Base-by-base conservation (phyloP, 306 rosid species). In the Echinosophora koreensis region DNA sequence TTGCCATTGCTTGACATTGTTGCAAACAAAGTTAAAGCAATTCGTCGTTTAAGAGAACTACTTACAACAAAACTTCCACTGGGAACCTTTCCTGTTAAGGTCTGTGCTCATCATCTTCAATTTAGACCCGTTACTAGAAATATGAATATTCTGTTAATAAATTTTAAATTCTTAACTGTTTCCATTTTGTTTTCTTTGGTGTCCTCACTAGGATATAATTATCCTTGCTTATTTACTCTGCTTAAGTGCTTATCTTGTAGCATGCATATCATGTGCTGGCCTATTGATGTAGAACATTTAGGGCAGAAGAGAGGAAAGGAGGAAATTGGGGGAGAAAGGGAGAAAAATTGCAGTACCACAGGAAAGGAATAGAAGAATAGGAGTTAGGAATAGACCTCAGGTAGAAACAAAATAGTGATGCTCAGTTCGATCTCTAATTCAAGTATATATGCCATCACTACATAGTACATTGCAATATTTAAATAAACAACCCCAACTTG, bases 31-130 rank as follows among this genome's bases (percentile, higher is more conserved):
- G 99, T 96, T 51, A 96, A 96, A 91, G 99, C 99, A 66, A 90
- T 92, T 58, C 99, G 98, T 2, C 96, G 99, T 6, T 87, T 96
- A 81, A 96, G 99, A 86, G 99, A 96, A 73, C 91, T 96, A 59
- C 98, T 96, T 42, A 96, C 98, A 41, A 96, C 99, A 8, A 96
- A 96, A 82, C 98, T 96, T 85, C 99, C 99, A 72, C 35, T 73
- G 86, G 99, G 98, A 84, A 91, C 98, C 73, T 96, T 96, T 87
- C 99, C 99, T 8, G 96, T 96, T 69, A 96, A 96, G 99, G 99
- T 96, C 39, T 75, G 91, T 74, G 68, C 75, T 34, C 80, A 44
- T 73, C 73, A 62, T 57, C 76, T 41, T 67, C 52, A 32, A 38
- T 71, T 63, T 59, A 80, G 27, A 47, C 57, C 5, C 18, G 54